Conservation (phyloP, 495 filamentous ascomycete species). For the Extremus antarcticus region DNA sequence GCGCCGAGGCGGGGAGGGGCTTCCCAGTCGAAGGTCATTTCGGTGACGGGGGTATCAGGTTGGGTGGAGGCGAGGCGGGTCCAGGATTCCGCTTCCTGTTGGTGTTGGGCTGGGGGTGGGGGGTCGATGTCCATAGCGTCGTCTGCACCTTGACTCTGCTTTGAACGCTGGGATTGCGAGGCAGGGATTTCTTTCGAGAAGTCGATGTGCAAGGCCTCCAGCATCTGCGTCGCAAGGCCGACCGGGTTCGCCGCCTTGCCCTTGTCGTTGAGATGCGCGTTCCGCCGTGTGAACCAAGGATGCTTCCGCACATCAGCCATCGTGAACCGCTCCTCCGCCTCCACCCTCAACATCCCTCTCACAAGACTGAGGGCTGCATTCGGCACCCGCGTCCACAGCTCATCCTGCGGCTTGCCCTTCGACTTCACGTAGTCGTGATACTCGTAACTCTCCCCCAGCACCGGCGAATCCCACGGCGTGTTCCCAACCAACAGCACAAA, state of each 20-base stretch:
- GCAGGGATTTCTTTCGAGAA: constrained; percentile 59
- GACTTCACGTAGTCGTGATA: constrained; percentile 68
- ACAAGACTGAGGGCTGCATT: constrained; percentile 71
- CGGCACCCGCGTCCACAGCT: constrained; percentile 76
- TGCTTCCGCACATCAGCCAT: constrained; percentile 82
- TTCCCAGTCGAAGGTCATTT: constrained; percentile 68
- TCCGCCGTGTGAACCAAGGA: constrained; percentile 86
- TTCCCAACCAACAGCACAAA: constrained; percentile 94
- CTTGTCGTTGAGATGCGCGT: constrained; percentile 59
- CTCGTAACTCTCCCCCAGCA: constrained; percentile 41
- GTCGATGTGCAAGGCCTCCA: constrained; percentile 85
- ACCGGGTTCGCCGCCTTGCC: constrained; percentile 73
- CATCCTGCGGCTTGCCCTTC: constrained; percentile 63
- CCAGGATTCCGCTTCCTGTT: no score
- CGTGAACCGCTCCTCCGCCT: constrained; percentile 64
- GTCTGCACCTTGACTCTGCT: constrained; percentile 38
- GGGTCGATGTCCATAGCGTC: constrained; percentile 39
- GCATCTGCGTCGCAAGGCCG: constrained; percentile 79
- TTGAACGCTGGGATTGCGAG: no score
- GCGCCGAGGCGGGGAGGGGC: constrained; percentile 29
- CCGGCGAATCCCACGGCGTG: constrained; percentile 92
- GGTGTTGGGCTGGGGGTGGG: constrained; percentile 7
- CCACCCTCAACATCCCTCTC: constrained; percentile 84
- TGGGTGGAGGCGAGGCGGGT: constrained; percentile 54
- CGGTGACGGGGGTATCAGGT: constrained; percentile 59